Conservation (phyloP, 73 alveolate genomes). For the Blepharisma stoltei region DNA sequence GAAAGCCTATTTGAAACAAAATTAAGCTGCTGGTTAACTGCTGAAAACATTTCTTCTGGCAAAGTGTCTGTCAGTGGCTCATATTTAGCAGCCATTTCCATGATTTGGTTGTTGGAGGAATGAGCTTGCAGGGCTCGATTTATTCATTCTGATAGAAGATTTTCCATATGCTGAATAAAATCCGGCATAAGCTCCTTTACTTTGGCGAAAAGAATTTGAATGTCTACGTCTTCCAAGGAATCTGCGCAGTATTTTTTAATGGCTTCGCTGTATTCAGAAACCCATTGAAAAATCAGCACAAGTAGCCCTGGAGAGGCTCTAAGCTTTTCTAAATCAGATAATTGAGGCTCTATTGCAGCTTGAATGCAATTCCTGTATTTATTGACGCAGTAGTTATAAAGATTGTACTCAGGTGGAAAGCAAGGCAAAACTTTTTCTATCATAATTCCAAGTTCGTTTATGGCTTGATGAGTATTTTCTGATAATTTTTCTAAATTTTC, state of each 20-base stretch:
- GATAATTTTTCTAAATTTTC: conserved; percentile 11
- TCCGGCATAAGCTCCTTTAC: conserved; percentile 26
- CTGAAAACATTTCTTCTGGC: conserved; percentile 28
- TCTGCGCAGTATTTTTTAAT: background rate
- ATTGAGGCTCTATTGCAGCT: conserved; percentile 24
- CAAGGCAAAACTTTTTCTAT: conserved; percentile 10
- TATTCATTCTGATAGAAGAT: conserved; percentile 21
- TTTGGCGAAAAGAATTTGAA: conserved; percentile 1
- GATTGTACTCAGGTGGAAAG: background rate
- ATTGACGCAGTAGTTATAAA: background rate
- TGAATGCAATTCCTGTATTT: background rate
- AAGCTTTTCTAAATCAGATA: background rate
- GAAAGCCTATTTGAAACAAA: conserved; percentile 1
- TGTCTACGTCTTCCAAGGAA: conserved; percentile 12
- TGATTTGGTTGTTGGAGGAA: background rate
- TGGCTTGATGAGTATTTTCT: conserved; percentile 26
- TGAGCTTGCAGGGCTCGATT: conserved; percentile 18
- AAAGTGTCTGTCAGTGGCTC: conserved; percentile 23
- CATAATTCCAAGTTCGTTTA: background rate
- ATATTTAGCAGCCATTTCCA: conserved; percentile 27
- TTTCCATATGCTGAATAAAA: conserved; percentile 12
- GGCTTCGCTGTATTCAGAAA: background rate
- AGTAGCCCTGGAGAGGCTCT: conserved; percentile 17
- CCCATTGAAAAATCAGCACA: conserved; percentile 24
- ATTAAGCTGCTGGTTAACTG: conserved; percentile 4